Evolutionary conservation across 192 early-diverging fungal genomes (phyloP).

Genomic region (Helicostylum pulchrum): DNA sequence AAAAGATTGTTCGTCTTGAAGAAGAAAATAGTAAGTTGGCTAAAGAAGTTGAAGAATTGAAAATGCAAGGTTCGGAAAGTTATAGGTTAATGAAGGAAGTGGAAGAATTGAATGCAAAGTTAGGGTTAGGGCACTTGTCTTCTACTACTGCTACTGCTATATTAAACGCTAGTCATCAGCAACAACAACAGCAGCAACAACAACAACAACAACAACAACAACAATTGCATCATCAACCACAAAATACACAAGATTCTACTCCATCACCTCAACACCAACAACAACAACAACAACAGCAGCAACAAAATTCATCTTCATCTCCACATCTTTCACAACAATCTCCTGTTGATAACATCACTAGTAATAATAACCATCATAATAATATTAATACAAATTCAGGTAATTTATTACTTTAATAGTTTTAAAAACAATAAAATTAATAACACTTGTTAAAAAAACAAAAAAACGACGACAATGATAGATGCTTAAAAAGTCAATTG

Average conservation of each 20-base stretch:
- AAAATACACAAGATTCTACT: not conserved
- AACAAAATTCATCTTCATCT: slow-evolving; percentile 16
- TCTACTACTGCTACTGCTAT: slow-evolving; percentile 24
- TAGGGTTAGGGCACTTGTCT: slow-evolving; percentile 44
- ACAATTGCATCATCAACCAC: not conserved
- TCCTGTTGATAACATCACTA: not conserved
- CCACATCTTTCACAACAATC: not conserved
- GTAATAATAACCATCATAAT: not conserved
- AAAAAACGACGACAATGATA: no score
- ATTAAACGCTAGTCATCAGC: slow-evolving; percentile 22
- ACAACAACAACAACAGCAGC: slow-evolving; percentile 13
- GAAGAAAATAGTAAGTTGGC: slow-evolving; percentile 60
- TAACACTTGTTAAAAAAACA: not conserved
- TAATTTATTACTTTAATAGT: not conserved
- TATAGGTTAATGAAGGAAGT: slow-evolving; percentile 60
- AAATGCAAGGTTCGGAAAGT: slow-evolving; percentile 57
- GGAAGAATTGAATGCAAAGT: slow-evolving; percentile 66
- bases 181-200: slow-evolving; percentile 15
- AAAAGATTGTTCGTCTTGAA: slow-evolving; percentile 56
- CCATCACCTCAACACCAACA: slow-evolving; percentile 2
- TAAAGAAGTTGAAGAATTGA: slow-evolving; percentile 70
- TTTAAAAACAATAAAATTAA: not conserved
- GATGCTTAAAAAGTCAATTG: no score
- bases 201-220: slow-evolving; percentile 7
- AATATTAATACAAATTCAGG: not conserved